Evolutionary conservation across 2,329 filamentous ascomycete genomes (phyloP), one percentile per base, ranked within the genome.

Genomic region (Apiospora kogelbergensis): DNA sequence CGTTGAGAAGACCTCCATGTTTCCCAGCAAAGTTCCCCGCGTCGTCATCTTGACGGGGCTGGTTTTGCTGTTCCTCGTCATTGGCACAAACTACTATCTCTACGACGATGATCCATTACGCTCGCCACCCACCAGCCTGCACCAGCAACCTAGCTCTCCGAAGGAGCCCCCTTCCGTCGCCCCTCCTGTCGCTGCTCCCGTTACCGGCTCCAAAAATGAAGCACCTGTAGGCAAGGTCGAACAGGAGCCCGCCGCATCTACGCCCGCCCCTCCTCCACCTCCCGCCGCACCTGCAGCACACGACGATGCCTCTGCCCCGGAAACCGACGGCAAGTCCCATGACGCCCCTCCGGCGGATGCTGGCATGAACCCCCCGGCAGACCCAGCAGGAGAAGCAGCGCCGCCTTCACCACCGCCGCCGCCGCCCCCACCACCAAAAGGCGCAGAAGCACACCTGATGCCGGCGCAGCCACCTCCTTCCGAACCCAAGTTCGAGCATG

Each of bases 1-100:
- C 75, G 82, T 84, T 20, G 81, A 82, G 71, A 80, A 78, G 68
- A 76, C 72, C 41, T 63, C 63, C 73, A 76, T 77, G 75, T 74
- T 73, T 70, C 70, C 71, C 33, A 69, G 72, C 64, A 74, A 72
- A 70, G 68, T 74, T 45, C 74, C 75, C 68, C 75, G 74, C 66
- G 68, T 74, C 67, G 73, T 75, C 44, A 68, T 75, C 45, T 66
- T 75, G 63, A 72, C 73, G 46, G 73, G 71, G 67, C 48, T 72
- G 45, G 66, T 71, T 41, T 69, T 76, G 44, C 68, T 74, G 15
- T 72, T 76, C 67, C 70, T 77, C 68, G 70, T 76, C 69, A 71
- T 72, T 44, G 73, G 73, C 68, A 74, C 74, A n/a, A 73, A 71
- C 20, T 73, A 74, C 40, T 74, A 75, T 41, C 68, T 76, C 26